These are phyloP conservation scores for Cyberlindnera americana DNA, from an alignment of 805 yeast species.

Conservation along the genomic window DNA sequence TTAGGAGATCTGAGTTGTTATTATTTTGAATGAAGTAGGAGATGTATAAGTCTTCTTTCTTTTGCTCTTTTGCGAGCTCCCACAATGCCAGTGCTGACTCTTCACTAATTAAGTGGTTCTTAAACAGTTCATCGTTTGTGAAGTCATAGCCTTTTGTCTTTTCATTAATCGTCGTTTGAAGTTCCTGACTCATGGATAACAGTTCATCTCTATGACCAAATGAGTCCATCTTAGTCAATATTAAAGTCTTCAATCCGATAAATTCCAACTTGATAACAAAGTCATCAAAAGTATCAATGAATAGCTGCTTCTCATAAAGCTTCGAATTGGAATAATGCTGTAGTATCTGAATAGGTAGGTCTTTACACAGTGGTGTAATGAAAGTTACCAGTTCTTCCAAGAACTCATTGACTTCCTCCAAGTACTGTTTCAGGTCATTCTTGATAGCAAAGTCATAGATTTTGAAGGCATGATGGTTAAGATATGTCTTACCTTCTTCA, in stretches of 20 bases:
- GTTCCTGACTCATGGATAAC: slow-evolving; percentile 17
- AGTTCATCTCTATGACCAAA: slow-evolving; percentile 29
- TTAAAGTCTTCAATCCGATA: slow-evolving; percentile 21
- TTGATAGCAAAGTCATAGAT: slow-evolving; percentile 29
- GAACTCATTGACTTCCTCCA: slow-evolving; percentile 31
- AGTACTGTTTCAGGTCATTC: slow-evolving; percentile 20
- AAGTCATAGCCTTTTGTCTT: slow-evolving; percentile 28
- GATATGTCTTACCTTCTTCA: slow-evolving; percentile 20
- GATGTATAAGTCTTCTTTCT: slow-evolving; percentile 23
- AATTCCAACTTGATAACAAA: slow-evolving; percentile 21
- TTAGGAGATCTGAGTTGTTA: slow-evolving; percentile 13
- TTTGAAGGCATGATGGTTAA: slow-evolving; percentile 24
- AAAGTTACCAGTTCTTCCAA: slow-evolving; percentile 33
- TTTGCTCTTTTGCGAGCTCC: slow-evolving; percentile 22
- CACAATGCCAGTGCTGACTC: slow-evolving; percentile 35
- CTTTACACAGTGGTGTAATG: slow-evolving; percentile 30
- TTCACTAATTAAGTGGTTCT: slow-evolving; percentile 31
- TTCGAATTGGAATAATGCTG: slow-evolving; percentile 30
- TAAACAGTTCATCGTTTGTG: slow-evolving; percentile 28
- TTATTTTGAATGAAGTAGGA: slow-evolving; percentile 21
- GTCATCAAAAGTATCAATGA: slow-evolving; percentile 34
- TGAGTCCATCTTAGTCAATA: slow-evolving; percentile 31
- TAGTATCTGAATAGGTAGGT: slow-evolving; percentile 32
- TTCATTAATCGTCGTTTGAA: slow-evolving; percentile 22
- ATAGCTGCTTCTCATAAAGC: slow-evolving; percentile 17